Conservation (phyloP, 257 asterid genomes). For the Penstemon eatonii region DNA sequence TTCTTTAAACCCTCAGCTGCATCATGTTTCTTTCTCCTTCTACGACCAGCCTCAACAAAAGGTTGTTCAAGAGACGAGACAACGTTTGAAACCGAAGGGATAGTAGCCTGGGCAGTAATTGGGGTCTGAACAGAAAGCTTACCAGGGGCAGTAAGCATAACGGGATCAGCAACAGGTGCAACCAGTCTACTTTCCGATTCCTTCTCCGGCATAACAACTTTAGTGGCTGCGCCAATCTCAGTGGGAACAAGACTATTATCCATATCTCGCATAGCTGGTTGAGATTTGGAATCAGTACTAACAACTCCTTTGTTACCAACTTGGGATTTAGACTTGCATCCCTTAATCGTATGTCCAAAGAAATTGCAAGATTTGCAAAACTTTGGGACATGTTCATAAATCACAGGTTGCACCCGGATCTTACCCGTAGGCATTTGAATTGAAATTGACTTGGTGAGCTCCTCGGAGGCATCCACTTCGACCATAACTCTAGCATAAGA, state of each 20-base stretch:
- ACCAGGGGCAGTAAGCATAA: no score
- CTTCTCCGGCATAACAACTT: no score
- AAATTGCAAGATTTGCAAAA: not conserved
- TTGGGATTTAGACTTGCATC: not conserved
- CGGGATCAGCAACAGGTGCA: no score
- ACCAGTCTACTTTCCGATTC: no score
- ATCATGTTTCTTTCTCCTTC: not conserved
- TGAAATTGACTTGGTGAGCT: not conserved
- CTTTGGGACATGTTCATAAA: not conserved
- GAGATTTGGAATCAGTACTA: not conserved
- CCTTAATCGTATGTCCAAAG: not conserved
- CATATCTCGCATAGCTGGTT: not conserved
- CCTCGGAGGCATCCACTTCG: not conserved
- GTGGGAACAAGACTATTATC: not conserved
- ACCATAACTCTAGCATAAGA: not conserved
- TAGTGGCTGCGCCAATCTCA: no score
- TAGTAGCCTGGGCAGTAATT: no score
- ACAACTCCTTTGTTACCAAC: not conserved
- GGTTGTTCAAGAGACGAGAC: no score
- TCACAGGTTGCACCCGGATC: not conserved
- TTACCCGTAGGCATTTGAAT: not conserved
- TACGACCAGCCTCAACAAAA: not conserved
- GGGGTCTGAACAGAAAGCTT: no score
- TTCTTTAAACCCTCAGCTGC: no score
- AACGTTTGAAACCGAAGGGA: no score